A percentile compares a stretch with the other conserved stretches of the same genome.
Conservation (phyloP, 768 basidiomycete genomes). For the Podaxis sp. region DNA sequence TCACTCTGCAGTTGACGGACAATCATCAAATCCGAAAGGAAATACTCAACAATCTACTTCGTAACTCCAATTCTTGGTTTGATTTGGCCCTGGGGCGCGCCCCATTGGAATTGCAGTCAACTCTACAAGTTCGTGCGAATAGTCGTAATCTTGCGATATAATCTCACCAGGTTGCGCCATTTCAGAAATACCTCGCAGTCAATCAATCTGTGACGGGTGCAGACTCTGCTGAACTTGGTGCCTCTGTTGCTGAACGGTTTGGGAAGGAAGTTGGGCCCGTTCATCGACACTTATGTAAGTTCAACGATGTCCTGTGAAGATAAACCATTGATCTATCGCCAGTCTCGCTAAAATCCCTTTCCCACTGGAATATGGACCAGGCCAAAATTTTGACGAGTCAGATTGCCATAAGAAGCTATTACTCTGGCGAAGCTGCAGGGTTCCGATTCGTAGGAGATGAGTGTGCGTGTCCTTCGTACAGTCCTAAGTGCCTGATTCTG, state of each 20-base stretch:
- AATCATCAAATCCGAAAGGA: conserved; percentile 83
- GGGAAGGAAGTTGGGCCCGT: conserved; percentile 77
- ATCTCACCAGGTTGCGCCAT: conserved; percentile 1
- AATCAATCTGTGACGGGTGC: conserved; percentile 66
- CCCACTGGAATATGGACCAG: conserved; percentile 72
- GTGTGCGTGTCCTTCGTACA: conserved; percentile 24
- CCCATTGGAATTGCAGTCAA: conserved; percentile 89
- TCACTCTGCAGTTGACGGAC: conserved; percentile 80
- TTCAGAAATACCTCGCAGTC: conserved; percentile 81
- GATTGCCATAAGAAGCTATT: conserved; percentile 89
- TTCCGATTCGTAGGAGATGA: conserved; percentile 69
- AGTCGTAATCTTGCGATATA: background rate
- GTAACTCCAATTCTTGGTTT: conserved; percentile 80
- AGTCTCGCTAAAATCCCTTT: conserved; percentile 54
- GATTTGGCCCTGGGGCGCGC: conserved; percentile 82
- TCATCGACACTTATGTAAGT: conserved; percentile 70
- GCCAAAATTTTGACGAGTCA: conserved; percentile 81
- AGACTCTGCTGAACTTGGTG: conserved; percentile 84
- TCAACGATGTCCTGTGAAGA: background rate
- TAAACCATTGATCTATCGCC: conserved; percentile 10
- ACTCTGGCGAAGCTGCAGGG: conserved; percentile 81
- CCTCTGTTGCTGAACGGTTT: conserved; percentile 83
- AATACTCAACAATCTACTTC: conserved; percentile 71
- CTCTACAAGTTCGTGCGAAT: conserved; percentile 64
- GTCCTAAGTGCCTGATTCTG: background rate